These are phyloP conservation scores for Cladophialophora psammophila DNA, from an alignment of 2,329 filamentous ascomycete species.

Conservation along the genomic window DNA sequence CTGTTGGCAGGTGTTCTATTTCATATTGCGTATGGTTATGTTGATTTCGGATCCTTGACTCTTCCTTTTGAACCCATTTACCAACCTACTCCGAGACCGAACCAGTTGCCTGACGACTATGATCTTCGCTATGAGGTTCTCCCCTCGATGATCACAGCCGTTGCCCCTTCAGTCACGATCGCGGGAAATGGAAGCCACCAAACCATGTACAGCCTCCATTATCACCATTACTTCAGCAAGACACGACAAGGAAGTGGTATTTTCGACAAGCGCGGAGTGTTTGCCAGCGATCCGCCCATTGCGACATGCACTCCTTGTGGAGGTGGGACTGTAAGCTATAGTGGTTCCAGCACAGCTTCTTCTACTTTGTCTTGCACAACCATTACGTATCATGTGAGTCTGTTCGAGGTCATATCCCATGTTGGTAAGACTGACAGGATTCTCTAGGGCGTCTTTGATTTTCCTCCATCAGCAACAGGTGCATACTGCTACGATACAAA, in stretches of 20 bases:
- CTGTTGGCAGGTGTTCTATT: slow-evolving; percentile 25
- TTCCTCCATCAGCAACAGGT: slow-evolving; percentile 15
- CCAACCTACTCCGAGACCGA: slow-evolving; percentile 33
- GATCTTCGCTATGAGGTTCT: slow-evolving; percentile 34
- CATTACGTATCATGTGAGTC: slow-evolving; percentile 30
- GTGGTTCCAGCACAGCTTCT: slow-evolving; percentile 6
- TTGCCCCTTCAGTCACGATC: slow-evolving; percentile 33
- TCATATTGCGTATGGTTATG: slow-evolving; percentile 24
- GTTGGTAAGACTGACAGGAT: neutral
- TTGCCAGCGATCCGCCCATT: slow-evolving; percentile 34
- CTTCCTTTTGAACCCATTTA: slow-evolving; percentile 25
- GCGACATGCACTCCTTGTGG: slow-evolving; percentile 37
- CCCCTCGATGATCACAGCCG: slow-evolving; percentile 37
- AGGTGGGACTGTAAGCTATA: slow-evolving; percentile 16
- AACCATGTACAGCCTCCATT: slow-evolving; percentile 38
- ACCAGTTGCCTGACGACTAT: slow-evolving; percentile 33
- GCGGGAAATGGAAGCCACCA: slow-evolving; percentile 30
- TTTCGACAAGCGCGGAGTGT: slow-evolving; percentile 36
- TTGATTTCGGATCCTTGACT: slow-evolving; percentile 36
- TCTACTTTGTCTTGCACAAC: slow-evolving; percentile 27
- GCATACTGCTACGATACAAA: slow-evolving; percentile 35
- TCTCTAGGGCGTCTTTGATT: slow-evolving; percentile 35
- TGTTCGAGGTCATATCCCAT: neutral
- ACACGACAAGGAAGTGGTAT: slow-evolving; percentile 33
- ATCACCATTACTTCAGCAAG: slow-evolving; percentile 32